Evolutionary conservation across 306 rosid genomes (phyloP), one percentile per base, ranked within the genome.

Genomic region (Quercus variabilis): DNA sequence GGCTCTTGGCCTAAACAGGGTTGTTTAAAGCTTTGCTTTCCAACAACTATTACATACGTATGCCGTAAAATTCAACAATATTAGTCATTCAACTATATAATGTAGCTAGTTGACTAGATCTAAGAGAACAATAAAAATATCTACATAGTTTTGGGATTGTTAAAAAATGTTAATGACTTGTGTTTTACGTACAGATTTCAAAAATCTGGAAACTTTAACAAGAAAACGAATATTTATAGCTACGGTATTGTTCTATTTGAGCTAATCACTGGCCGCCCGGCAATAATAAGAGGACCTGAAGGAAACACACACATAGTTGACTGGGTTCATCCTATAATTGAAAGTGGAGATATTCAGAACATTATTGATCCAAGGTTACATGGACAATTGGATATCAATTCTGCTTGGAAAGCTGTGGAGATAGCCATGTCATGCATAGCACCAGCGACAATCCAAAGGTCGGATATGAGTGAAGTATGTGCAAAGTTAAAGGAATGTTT

Each of bases 161-260:
- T 7, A 41, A 41, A 41, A 6, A 41, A 41, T 5, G 2, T 1
- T 41, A 41, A 41, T 41, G 10, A 41, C 46, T 1, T 41, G 10
- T 41, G 46, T 41, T 41, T 6, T 41, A 41, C 46, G 7, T 41
- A 8, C 46, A 41, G 46, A 41, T 41, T 8, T 41, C 46, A 1
- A 6, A 8, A 1, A 41, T 41, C 11, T 41, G 46, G 46, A 41
- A 6, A 41, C 46, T 41, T 41, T 41, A 41, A 6, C 46, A 41
- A 41, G 10, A 41, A 41, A 41, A 83, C 83, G 75, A 83, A 86
- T 31, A 11, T 86, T 1, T 83, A 78, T 28, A 83, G 89, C 51
- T 83, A 83, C 31, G 87, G 85, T 15, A 80, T 86, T 56, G 75
- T 86, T 77, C 75, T 86, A 18, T 77, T 86, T 5, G 87, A 75